Percentiles rank a stretch among this genome's conserved stretches.
Evolutionary conservation across 1,139 yeast species (phyloP).

Genomic region (Saccharomycopsis crataegensis): DNA sequence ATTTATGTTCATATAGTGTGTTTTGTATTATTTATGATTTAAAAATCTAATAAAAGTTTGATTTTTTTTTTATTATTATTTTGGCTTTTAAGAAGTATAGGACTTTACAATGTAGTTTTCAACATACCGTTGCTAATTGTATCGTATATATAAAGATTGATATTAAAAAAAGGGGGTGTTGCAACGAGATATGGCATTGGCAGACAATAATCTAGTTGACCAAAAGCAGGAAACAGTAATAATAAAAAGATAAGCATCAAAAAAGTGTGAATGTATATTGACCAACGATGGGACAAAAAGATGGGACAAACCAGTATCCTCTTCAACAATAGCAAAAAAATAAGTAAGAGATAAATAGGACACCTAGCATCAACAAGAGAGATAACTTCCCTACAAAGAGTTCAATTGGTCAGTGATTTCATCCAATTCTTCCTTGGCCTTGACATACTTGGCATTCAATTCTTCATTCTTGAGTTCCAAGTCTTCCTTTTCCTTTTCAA

Average conservation of each 20-base stretch:
- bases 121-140: no score
- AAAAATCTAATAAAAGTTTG: no score
- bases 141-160: no score
- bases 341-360: not conserved
- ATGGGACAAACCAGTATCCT: not conserved
- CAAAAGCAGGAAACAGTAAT: not conserved
- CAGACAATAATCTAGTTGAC: no score
- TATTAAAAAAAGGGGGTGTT: no score
- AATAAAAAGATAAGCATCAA: not conserved
- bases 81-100: no score
- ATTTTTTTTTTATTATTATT: no score
- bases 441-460: slow-evolving; percentile 32
- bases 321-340: not conserved
- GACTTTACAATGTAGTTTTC: no score
- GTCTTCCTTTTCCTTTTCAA: slow-evolving; percentile 30
- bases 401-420: slow-evolving; percentile 20
- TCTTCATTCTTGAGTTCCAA: slow-evolving; percentile 21
- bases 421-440: slow-evolving; percentile 74
- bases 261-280: not conserved
- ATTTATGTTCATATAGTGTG: not conserved
- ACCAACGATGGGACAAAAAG: not conserved
- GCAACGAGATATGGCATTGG: no score
- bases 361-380: not conserved
- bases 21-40: not conserved
- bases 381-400: slow-evolving; percentile 12